Percentiles rank a stretch among this genome's conserved stretches.
phyloP scores from a whole-genome alignment of 2,329 filamentous ascomycete species.

The Microdochium nivale region DNA sequence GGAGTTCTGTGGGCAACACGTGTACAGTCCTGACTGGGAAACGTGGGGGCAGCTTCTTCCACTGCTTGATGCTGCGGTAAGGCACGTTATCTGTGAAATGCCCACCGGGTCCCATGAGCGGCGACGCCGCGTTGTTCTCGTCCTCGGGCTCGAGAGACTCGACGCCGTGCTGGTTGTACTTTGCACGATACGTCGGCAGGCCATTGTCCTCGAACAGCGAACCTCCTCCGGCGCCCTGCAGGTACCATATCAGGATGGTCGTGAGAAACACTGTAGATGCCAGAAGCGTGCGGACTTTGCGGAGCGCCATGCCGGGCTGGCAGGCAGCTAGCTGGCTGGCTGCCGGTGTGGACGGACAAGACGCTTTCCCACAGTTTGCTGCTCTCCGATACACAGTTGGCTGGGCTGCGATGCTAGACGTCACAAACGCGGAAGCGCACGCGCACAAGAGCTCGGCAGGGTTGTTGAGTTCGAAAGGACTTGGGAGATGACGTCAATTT shows the following conservation, averaged over 20 bases:
- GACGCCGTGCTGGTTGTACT: background rate
- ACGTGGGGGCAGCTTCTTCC: constrained; percentile 23
- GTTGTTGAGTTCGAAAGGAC: no score
- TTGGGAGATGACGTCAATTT: no score
- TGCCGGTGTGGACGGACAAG: no score
- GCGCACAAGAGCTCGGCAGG: no score
- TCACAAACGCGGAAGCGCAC: no score
- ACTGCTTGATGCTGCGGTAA: constrained; percentile 6
- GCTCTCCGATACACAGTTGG: no score
- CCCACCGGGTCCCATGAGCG: background rate
- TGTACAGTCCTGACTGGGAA: constrained; percentile 22
- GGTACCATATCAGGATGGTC: background rate
- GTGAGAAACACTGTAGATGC: background rate
- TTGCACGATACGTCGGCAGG: background rate
- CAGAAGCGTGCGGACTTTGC: background rate
- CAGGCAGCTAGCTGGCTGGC: no score
- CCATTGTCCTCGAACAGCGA: background rate
- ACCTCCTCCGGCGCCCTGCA: background rate
- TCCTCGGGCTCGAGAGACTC: background rate
- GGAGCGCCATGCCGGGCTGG: background rate
- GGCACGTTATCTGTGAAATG: background rate
- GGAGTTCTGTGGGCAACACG: constrained; percentile 25
- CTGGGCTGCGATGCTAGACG: no score
- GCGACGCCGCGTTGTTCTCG: background rate
- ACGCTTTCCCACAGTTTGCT: no score